These are phyloP conservation scores for Pueraria montana DNA, from an alignment of 306 rosid species.

Conservation along the genomic window DNA sequence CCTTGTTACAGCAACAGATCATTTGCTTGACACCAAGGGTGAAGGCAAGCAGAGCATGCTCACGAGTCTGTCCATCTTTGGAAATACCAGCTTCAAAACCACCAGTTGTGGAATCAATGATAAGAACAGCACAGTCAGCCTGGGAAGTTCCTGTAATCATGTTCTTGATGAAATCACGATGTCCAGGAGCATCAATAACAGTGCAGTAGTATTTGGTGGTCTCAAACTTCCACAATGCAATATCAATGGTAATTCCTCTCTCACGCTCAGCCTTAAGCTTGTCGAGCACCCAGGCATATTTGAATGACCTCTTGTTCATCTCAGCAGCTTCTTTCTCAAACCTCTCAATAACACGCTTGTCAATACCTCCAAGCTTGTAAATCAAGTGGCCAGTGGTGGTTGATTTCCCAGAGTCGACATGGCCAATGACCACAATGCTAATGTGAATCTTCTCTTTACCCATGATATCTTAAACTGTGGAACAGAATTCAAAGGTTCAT, in stretches of 20 bases:
- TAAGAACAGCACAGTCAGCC: slow-evolving; percentile 50
- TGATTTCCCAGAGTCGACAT: slow-evolving; percentile 51
- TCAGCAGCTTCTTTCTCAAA: slow-evolving; percentile 55
- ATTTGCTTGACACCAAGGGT: slow-evolving; percentile 49
- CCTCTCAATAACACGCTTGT: slow-evolving; percentile 52
- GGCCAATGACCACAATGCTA: slow-evolving; percentile 49
- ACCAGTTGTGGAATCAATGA: slow-evolving; percentile 49
- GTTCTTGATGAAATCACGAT: slow-evolving; percentile 52
- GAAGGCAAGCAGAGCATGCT: slow-evolving; percentile 47
- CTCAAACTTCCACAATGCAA: slow-evolving; percentile 51
- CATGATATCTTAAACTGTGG: slow-evolving; percentile 30
- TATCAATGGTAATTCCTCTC: slow-evolving; percentile 51
- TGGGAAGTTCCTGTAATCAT: slow-evolving; percentile 50
- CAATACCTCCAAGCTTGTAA: slow-evolving; percentile 53
- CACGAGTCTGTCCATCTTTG: slow-evolving; percentile 49
- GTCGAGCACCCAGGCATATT: slow-evolving; percentile 52
- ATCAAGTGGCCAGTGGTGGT: slow-evolving; percentile 50
- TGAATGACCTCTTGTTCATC: slow-evolving; percentile 51
- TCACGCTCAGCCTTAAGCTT: slow-evolving; percentile 53
- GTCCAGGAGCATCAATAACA: slow-evolving; percentile 52
- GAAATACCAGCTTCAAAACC: slow-evolving; percentile 53
- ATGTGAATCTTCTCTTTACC: slow-evolving; percentile 51
- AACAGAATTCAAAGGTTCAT: neutral
- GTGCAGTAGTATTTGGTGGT: slow-evolving; percentile 55
- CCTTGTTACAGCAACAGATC: slow-evolving; percentile 53